Evolutionary conservation across 306 rosid genomes (phyloP), one percentile per base, ranked within the genome.

Genomic region (Vigna mungo): DNA sequence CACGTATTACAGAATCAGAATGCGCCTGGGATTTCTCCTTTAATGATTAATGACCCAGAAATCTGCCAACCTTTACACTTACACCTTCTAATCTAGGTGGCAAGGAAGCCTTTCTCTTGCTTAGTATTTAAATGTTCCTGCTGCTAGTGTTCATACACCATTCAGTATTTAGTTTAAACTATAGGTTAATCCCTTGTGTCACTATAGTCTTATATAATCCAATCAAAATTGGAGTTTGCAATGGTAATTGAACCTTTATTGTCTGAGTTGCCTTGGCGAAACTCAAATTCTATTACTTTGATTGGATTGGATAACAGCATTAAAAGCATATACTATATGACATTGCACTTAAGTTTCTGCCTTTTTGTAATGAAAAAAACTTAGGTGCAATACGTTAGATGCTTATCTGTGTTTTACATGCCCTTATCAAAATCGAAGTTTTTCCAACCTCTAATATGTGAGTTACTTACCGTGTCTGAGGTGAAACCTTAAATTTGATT

Each of bases 21-120:
- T 61, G 9, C 51, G 7, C 15, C 25, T 62, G 25, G 47, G 71
- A 69, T 37, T 61, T 32, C 30, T 18, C 46, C 53, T 43, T 21
- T 54, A 44, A 74, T 63, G 13, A 43, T 63, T 76, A 51, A 70
- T 82, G 70, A 25, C 39, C 27, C 47, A 20, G 25, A 41, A n/a
- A 43, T 61, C 37, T 16, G 30, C 53, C 47, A 52, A 18, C 17
- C 20, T 20, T 59, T 51, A 20, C 6, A 14, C 16, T 49, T 60
- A 48, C 27, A 8, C 27, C 12, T n/a, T 48, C 73, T 41, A 60
- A 21, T 37, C 27, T 43, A 48, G 61, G 51, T 64, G 36, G 43
- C 62, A 9, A 2, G 18, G 21, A 14, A 76, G 37, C 61, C 53
- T 51, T 37, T 41, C 3, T 47, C 20, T 58, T 47, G 16, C 37